These are phyloP conservation scores for Candida andamanensis DNA, from an alignment of 805 yeast species.

Conservation along the genomic window DNA sequence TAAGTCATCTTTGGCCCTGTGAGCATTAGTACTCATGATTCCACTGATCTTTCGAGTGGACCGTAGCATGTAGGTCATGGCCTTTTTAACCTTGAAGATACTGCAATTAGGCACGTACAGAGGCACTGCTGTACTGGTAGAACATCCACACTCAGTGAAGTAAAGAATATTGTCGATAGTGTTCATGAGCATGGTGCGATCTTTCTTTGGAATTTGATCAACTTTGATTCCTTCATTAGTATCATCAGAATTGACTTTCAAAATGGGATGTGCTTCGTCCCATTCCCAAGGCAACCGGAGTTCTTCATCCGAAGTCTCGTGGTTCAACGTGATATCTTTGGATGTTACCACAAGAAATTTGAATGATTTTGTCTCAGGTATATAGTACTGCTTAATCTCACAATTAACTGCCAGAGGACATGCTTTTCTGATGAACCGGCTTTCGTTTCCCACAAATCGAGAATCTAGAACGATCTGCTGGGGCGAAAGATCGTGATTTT, in stretches of 20 bases:
- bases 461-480: constrained; percentile 67
- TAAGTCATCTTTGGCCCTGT: constrained; percentile 36
- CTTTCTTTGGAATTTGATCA: constrained; percentile 50
- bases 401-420: constrained; percentile 67
- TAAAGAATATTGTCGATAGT: constrained; percentile 60
- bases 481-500: constrained; percentile 6
- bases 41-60: constrained; percentile 50
- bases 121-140: constrained; percentile 30
- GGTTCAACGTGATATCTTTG: constrained; percentile 40
- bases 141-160: constrained; percentile 61
- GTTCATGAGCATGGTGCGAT: constrained; percentile 51
- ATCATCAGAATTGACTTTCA: constrained; percentile 31
- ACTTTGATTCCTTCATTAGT: constrained; percentile 28
- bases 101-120: constrained; percentile 42
- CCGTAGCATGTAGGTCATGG: constrained; percentile 54
- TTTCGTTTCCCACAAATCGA: constrained; percentile 70
- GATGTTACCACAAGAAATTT: constrained; percentile 55
- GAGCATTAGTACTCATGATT: constrained; percentile 29
- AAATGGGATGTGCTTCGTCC: constrained; percentile 76
- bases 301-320: constrained; percentile 54
- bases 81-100: constrained; percentile 56
- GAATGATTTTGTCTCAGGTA: constrained; percentile 34
- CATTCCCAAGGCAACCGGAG: constrained; percentile 83
- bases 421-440: constrained; percentile 70
- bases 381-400: constrained; percentile 46